phyloP scores from a whole-genome alignment of 176 grass and related monocot genomes.

The barley (Hordeum vulgare) region DNA sequence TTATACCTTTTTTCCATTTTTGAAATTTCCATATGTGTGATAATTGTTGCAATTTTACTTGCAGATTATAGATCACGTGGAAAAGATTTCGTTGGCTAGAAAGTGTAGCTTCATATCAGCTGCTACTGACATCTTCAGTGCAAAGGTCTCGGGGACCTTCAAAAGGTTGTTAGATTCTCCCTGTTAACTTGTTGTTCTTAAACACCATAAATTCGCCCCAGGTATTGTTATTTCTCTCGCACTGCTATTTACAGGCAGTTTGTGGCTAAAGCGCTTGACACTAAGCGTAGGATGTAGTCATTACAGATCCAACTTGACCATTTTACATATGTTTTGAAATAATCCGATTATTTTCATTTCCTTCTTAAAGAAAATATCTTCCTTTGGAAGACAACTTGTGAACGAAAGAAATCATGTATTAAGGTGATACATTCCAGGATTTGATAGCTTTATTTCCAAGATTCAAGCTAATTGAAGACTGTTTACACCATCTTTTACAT shows the following conservation, averaged over 20 bases:
- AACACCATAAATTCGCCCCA: not conserved
- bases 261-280: no score
- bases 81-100: constrained; percentile 83
- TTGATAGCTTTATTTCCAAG: no score
- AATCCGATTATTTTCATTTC: no score
- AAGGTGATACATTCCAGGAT: no score
- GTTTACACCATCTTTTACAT: not conserved
- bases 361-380: no score
- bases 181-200: constrained; percentile 17
- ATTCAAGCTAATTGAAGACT: no score
- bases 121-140: constrained; percentile 77
- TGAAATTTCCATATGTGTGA: constrained; percentile 4
- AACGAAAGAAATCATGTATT: no score
- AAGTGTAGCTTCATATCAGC: constrained; percentile 72
- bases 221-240: constrained; percentile 4
- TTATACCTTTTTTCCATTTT: not conserved
- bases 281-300: no score
- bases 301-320: no score
- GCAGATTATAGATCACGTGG: constrained; percentile 80
- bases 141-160: constrained; percentile 97
- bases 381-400: no score
- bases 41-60: constrained; percentile 17
- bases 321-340: no score
- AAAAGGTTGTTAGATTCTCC: constrained; percentile 64
- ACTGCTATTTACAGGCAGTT: no score